Conservation (phyloP, 2,329 filamentous ascomycete genomes). For the Neoarthrinium moseri region DNA sequence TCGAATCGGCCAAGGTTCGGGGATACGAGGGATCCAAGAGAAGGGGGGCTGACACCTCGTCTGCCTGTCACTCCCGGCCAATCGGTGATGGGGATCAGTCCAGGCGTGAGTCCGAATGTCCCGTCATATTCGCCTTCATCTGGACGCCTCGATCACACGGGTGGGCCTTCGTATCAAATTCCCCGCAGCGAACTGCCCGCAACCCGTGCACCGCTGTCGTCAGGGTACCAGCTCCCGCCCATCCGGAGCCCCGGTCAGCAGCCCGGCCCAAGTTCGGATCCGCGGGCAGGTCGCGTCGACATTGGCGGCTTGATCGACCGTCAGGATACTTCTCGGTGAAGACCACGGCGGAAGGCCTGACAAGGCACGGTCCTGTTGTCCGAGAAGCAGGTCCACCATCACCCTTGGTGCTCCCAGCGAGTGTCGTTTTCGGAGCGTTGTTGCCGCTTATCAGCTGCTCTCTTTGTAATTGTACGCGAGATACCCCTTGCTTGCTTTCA, state of each 20-base stretch:
- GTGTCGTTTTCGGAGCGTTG: not conserved
- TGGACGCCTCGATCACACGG: constrained; percentile 47
- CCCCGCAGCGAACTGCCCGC: constrained; percentile 50
- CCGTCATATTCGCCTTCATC: constrained; percentile 45
- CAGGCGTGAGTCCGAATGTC: constrained; percentile 39
- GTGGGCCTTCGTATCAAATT: constrained; percentile 46
- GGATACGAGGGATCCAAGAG: constrained; percentile 25
- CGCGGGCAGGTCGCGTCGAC: constrained; percentile 51
- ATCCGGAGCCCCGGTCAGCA: constrained; percentile 34
- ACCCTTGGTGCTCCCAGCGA: not conserved
- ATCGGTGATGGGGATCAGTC: constrained; percentile 28
- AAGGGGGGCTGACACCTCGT: constrained; percentile 30
- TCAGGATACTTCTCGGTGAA: constrained; percentile 38
- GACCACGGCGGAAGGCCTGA: constrained; percentile 16
- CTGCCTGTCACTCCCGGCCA: constrained; percentile 28
- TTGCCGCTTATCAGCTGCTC: constrained; percentile 1
- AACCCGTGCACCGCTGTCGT: constrained; percentile 26
- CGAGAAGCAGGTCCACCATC: not conserved
- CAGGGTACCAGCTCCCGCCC: constrained; percentile 38
- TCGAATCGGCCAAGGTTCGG: constrained; percentile 38
- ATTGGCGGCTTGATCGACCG: constrained; percentile 63
- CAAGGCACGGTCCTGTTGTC: too few species aligned
- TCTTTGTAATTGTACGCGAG: constrained; percentile 22
- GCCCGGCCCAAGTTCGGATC: constrained; percentile 15
- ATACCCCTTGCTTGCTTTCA: constrained; percentile 23